Evolutionary conservation across 1,139 yeast genomes (phyloP).

Genomic region (Torulaspora globosa): DNA sequence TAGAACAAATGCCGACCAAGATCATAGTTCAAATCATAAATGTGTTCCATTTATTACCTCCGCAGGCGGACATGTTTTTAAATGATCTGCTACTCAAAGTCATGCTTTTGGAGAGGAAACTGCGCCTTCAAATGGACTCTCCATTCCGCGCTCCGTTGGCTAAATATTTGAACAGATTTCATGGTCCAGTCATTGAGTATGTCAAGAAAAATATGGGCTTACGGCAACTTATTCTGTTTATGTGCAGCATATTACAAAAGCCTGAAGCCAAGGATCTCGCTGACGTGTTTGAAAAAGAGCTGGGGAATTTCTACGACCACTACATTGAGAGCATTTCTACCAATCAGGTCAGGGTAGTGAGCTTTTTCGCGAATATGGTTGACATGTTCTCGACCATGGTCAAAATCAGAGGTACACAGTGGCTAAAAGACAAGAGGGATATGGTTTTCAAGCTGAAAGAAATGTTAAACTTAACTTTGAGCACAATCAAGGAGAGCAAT

Average conservation of each 20-base stretch:
- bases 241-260: slow-evolving; percentile 35
- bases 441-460: slow-evolving; percentile 30
- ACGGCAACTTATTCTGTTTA: slow-evolving; percentile 51
- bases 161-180: slow-evolving; percentile 77
- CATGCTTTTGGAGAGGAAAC: slow-evolving; percentile 70
- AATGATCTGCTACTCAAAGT: slow-evolving; percentile 77
- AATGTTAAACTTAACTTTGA: slow-evolving; percentile 29
- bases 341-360: slow-evolving; percentile 36
- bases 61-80: slow-evolving; percentile 88
- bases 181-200: slow-evolving; percentile 68
- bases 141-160: slow-evolving; percentile 94
- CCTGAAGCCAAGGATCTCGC: slow-evolving; percentile 58
- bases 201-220: slow-evolving; percentile 65
- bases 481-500: slow-evolving; percentile 26
- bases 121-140: slow-evolving; percentile 80
- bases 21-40: slow-evolving; percentile 87
- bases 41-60: slow-evolving; percentile 86
- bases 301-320: slow-evolving; percentile 40
- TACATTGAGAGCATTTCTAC: slow-evolving; percentile 31
- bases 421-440: slow-evolving; percentile 58
- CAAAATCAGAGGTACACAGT: slow-evolving; percentile 47
- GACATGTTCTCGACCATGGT: slow-evolving; percentile 58
- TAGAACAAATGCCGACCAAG: slow-evolving; percentile 75
- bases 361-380: slow-evolving; percentile 56
- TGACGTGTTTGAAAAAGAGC: slow-evolving; percentile 49